These are phyloP conservation scores for Xylaria castorea DNA, from an alignment of 495 filamentous ascomycete species.

Conservation along the genomic window DNA sequence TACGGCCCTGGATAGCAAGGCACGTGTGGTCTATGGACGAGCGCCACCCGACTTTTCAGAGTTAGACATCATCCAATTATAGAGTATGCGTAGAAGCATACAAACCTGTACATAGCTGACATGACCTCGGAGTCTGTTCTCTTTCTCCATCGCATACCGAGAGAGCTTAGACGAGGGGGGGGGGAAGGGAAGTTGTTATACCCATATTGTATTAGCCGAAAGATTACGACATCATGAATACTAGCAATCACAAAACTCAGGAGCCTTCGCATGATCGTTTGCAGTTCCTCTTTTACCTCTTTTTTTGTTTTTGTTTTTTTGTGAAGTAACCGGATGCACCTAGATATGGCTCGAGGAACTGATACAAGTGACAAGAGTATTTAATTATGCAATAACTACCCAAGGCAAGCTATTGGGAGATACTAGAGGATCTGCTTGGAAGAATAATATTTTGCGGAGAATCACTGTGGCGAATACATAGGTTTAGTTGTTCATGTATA, in stretches of 20 bases:
- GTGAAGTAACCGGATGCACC: too few relatives aligned
- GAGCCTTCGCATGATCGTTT: neutral
- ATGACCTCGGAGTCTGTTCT: conserved; percentile 11
- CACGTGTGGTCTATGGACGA: conserved; percentile 82
- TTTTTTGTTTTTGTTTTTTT: too few relatives aligned
- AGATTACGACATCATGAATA: conserved; percentile 6
- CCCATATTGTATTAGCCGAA: conserved; percentile 2
- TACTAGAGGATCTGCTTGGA: neutral
- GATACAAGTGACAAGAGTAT: neutral
- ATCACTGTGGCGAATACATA: too few relatives aligned
- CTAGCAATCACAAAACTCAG: neutral
- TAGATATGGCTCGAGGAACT: neutral
- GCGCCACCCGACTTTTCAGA: conserved; percentile 93
- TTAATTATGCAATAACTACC: neutral
- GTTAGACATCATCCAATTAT: conserved; percentile 86
- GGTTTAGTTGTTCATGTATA: neutral
- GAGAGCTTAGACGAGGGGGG: neutral
- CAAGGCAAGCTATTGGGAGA: neutral
- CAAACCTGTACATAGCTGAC: conserved; percentile 15
- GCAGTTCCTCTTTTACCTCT: too few relatives aligned
- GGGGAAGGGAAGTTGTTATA: neutral
- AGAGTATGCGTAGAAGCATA: conserved; percentile 23
- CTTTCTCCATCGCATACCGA: neutral
- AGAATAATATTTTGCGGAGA: neutral
- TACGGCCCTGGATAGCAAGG: conserved; percentile 82